phyloP scores from a whole-genome alignment of 805 yeast genomes.

The Saturnispora silvae region DNA sequence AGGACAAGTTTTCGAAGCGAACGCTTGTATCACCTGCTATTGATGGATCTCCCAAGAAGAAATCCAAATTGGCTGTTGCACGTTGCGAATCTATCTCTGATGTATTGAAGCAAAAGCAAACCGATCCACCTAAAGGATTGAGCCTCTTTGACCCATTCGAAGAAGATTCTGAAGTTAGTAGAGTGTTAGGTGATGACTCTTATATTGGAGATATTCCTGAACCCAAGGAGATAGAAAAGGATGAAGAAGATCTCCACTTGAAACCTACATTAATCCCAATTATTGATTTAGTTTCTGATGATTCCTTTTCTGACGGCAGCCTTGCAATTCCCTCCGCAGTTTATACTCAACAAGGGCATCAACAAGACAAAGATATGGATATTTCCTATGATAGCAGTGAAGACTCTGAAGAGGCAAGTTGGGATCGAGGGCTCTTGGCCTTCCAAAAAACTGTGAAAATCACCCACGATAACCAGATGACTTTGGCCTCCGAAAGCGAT shows the following conservation, averaged over 20 bases:
- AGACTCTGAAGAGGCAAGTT: neutral
- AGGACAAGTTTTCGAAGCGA: neutral
- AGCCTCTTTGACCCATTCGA: conserved; percentile 6
- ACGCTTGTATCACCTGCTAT: neutral
- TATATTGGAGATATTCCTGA: conserved; percentile 8
- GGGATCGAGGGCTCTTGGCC: neutral
- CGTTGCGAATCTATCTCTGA: neutral
- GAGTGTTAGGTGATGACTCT: conserved; percentile 8
- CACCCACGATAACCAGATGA: no score
- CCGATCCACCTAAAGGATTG: neutral
- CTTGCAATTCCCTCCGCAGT: no score
- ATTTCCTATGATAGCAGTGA: no score
- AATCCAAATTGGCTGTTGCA: neutral
- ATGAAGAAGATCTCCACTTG: conserved; percentile 4
- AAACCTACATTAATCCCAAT: neutral
- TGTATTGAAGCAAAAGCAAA: neutral
- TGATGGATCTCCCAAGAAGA: conserved; percentile 8
- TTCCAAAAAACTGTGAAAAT: neutral
- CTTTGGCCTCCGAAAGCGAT: no score
- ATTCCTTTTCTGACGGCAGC: neutral
- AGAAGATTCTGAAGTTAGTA: conserved; percentile 11
- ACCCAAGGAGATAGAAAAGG: conserved; percentile 1
- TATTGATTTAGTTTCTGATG: neutral
- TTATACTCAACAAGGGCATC: no score
- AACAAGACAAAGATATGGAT: no score